Base-by-base conservation (phyloP, 495 filamentous ascomycete species). In the Penicillium cataractarum region DNA sequence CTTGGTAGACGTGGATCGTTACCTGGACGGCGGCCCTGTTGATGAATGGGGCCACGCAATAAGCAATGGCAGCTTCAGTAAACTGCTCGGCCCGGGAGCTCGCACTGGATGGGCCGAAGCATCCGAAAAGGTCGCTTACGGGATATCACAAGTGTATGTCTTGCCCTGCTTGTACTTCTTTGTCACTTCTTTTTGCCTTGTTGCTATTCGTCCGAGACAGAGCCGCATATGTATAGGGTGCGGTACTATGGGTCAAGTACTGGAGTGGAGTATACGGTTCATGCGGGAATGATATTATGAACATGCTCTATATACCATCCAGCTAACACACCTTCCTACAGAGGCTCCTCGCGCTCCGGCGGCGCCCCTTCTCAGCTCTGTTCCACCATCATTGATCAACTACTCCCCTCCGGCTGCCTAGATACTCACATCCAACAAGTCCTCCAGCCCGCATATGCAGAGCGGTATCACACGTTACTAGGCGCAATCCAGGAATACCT, bases 41-140 rank as follows among this genome's bases (percentile, higher is more conserved):
- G 76, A 83, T 67, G 77, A 74, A 51, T 95, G 90, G 65, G 91
- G 92, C 6, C 89, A 96, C 72, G 84, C 85, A 6, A 76, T 93
- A 19, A 89, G 86, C 64, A 97, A 97, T 74, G 91, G 88, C 21
- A 90, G 84, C 17, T 97, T 97, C 75, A 89, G 84, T 66, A 97
- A 97, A 74, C 82, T 97, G 17, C 82, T 87, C n/a, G 90, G 85
- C 0, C 92, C 93, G 0, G 93, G 92, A 0, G 65, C 87, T 37
- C 78, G 93, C 33, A 92, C 89, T 2, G 93, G 93, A 21, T 97
- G 93, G 92, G 83, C 86, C 0, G 93, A 97, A 70, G 87, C 81
- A 17, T 86, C 88, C 4, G 73, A 82, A 21, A 89, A 87, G 55
- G 80, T 96, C 58, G 86, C 86, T 0, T 80, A 81, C 67, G 91